phyloP scores from a whole-genome alignment of 177 flowering plant genomes.

The Vitis hybrid region DNA sequence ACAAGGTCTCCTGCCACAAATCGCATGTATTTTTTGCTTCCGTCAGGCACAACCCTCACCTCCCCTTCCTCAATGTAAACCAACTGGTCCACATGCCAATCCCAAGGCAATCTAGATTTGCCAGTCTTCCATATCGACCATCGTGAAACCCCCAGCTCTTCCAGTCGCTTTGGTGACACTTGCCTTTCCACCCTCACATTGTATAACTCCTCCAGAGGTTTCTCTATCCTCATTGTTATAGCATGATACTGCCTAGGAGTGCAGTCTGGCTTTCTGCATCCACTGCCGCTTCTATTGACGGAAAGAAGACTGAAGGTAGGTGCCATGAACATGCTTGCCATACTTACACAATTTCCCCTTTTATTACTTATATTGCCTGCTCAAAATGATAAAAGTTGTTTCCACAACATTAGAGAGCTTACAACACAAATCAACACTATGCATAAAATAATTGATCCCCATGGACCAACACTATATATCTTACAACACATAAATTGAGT shows the following conservation, averaged over 20 bases:
- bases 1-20: slow-evolving; percentile 78
- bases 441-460: not conserved
- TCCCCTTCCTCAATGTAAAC: slow-evolving; percentile 87
- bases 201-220: slow-evolving; percentile 71
- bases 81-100: slow-evolving; percentile 85
- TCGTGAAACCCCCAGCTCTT: slow-evolving; percentile 62
- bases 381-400: slow-evolving; percentile 2
- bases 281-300: slow-evolving; percentile 16
- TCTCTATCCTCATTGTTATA: slow-evolving; percentile 51
- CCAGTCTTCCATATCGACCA: slow-evolving; percentile 89
- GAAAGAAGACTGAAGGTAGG: slow-evolving; percentile 16
- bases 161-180: slow-evolving; percentile 51
- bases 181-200: slow-evolving; percentile 61
- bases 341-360: not conserved
- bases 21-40: slow-evolving; percentile 54
- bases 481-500: no score
- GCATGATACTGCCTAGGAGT: not conserved
- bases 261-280: not conserved
- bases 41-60: slow-evolving; percentile 83
- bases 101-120: slow-evolving; percentile 74
- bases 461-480: no score
- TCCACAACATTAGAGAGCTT: not conserved
- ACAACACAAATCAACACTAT: not conserved
- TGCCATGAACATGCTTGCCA: slow-evolving; percentile 17
- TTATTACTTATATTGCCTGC: slow-evolving; percentile 8